These are phyloP conservation scores for Beauveria sp. DNA, from an alignment of 2,329 filamentous ascomycete genomes.

Conservation along the genomic window DNA sequence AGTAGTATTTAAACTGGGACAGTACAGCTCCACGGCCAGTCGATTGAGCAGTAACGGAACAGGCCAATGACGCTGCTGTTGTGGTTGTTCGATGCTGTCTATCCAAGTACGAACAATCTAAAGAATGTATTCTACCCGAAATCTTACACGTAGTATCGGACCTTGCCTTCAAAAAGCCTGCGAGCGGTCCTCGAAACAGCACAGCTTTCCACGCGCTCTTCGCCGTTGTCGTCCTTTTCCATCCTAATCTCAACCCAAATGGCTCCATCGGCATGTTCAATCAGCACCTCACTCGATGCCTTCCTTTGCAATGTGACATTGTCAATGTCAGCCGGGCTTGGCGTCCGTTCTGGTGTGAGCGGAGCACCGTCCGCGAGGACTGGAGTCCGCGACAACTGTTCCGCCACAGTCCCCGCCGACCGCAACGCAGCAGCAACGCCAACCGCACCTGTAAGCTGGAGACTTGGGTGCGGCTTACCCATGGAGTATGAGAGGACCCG, in stretches of 20 bases:
- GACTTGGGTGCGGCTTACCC: conserved; percentile 40
- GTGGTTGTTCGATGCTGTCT: too few relatives aligned
- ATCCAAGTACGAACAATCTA: too few relatives aligned
- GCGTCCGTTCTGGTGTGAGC: conserved; percentile 16
- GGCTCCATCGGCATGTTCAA: background rate
- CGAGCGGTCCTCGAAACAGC: conserved; percentile 24
- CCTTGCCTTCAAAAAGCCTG: conserved; percentile 24
- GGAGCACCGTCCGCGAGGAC: background rate
- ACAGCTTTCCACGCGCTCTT: conserved; percentile 18
- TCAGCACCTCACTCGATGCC: background rate
- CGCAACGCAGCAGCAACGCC: conserved; percentile 37
- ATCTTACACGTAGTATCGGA: conserved; percentile 19
- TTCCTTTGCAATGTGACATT: background rate
- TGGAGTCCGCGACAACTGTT: conserved; percentile 13
- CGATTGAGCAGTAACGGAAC: too few relatives aligned
- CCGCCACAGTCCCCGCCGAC: conserved; percentile 32
- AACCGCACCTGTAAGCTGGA: conserved; percentile 45
- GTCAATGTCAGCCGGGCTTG: background rate
- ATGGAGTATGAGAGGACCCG: conserved; percentile 40
- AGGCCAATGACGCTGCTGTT: too few relatives aligned
- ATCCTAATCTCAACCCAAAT: conserved; percentile 14
- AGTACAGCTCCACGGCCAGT: too few relatives aligned
- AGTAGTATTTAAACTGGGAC: too few relatives aligned
- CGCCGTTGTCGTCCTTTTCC: conserved; percentile 12
- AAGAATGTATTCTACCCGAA: too few relatives aligned